Percentiles rank a stretch among this genome's conserved stretches.
These are phyloP conservation scores for Rhizophlyctis rosea DNA, from an alignment of 192 early-diverging fungal species.

Conservation along the genomic window DNA sequence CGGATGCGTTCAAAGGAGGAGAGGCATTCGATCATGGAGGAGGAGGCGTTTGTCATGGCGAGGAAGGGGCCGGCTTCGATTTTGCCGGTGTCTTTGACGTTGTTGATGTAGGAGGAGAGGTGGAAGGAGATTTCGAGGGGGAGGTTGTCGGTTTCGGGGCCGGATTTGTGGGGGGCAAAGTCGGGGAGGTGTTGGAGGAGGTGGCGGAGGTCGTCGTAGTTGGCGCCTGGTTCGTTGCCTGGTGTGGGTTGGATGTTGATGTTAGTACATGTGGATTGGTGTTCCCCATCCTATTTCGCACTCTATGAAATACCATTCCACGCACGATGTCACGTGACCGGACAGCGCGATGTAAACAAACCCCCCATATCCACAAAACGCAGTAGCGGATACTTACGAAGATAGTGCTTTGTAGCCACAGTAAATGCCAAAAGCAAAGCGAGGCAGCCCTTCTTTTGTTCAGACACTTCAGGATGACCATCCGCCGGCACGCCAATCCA, in stretches of 20 bases:
- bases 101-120: constrained; percentile 25
- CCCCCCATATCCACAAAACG: too few species aligned
- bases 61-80: too few species aligned
- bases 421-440: constrained; percentile 77
- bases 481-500: constrained; percentile 74
- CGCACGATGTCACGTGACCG: too few species aligned
- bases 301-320: too few species aligned
- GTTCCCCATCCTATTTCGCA: too few species aligned
- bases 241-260: too few species aligned
- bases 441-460: constrained; percentile 68
- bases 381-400: too few species aligned
- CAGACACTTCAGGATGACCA: constrained; percentile 32
- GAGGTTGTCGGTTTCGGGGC: constrained; percentile 25
- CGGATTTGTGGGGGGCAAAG: constrained; percentile 40
- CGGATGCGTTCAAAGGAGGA: constrained; percentile 79
- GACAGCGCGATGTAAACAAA: too few species aligned
- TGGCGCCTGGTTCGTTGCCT: constrained; percentile 63
- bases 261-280: too few species aligned
- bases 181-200: constrained; percentile 64
- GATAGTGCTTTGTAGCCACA: constrained; percentile 77
- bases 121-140: constrained; percentile 45
- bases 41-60: too few species aligned
- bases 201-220: constrained; percentile 68
- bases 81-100: too few species aligned
- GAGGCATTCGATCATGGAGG: constrained; percentile 30